Conservation (phyloP, 1,284 basidiomycete genomes). For the Tilletia setariae region DNA sequence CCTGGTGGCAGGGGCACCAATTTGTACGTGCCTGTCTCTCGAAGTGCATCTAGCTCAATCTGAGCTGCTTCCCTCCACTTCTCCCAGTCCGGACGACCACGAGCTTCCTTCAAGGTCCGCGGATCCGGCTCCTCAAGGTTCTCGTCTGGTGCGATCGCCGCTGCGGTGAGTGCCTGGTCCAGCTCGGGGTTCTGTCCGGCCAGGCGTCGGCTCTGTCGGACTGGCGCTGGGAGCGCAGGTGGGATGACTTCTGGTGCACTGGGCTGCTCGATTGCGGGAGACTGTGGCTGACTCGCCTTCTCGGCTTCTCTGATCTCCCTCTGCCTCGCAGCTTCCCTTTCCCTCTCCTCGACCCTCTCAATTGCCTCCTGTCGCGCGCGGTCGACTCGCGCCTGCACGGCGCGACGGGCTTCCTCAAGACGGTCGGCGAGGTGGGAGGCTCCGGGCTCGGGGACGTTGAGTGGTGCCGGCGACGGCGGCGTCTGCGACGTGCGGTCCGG, state of each 20-base stretch:
- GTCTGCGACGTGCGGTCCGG: neutral
- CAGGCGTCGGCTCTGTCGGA: too few species aligned
- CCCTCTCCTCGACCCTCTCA: neutral
- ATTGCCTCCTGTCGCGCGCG: neutral
- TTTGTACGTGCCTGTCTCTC: conserved; percentile 41
- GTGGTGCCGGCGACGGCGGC: neutral
- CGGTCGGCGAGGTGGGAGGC: neutral
- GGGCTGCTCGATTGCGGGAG: neutral
- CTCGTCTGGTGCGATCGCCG: neutral
- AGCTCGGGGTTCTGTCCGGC: neutral
- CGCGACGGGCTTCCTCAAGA: neutral
- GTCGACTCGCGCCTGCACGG: too few species aligned
- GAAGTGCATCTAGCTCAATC: conserved; percentile 44
- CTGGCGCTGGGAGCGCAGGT: too few species aligned
- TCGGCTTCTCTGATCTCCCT: neutral
- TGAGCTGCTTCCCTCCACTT: conserved; percentile 51
- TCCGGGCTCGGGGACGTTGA: neutral
- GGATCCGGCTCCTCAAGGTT: conserved; percentile 19
- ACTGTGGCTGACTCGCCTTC: too few species aligned
- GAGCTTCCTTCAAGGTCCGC: conserved; percentile 38
- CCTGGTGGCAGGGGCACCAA: conserved; percentile 36
- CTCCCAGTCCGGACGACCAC: conserved; percentile 35
- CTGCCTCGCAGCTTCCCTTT: neutral
- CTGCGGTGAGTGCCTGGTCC: neutral
- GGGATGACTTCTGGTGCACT: neutral